Base-by-base conservation (phyloP, 306 rosid species). In the Phaseolus lunatus region DNA sequence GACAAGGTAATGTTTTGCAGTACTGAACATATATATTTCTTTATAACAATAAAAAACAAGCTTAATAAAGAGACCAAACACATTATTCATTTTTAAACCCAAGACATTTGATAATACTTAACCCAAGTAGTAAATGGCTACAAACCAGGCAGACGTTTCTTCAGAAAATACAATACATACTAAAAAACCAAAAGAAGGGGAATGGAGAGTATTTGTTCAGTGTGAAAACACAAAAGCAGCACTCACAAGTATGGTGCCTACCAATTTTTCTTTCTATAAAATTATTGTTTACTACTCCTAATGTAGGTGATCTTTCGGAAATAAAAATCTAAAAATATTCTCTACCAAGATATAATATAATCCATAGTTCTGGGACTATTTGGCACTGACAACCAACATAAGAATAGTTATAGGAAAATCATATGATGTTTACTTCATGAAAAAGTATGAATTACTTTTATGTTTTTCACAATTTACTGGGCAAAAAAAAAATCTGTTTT, bases 401-500 rank as follows among this genome's bases (percentile, higher is more conserved):
- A 3, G 24, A 26, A 68, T 27, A 10, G 43, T 33, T 76, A 41
- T 69, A 47, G 27, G 62, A 15, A 61, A 56, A 56, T 19, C 52
- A 20, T 29, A 57, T 56, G 75, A 22, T 23, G 44, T 78, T 78
- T 68, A 67, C 68, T 13, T 77, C 26, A 27, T 56, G 67, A 67
- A 54, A 29, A 54, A 24, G 31, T 24, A 29, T 53, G 18, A 44
- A 7, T 37, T 37, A 7, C 2, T 9, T 37, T 37, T 39, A 27
- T 22, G 22, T 53, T 4, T 16, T 56, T 19, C 9, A 41, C 35
- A 77, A 56, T 56, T 56, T 44, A 27, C 29, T 26, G 5, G 33
- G 37, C 15, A 45, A 13, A 12, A 13, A 16, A 6, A 53, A 16
- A 3, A 53, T n/a, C 22, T 43, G 58, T 56, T 43, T 70, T 47